Evolutionary conservation across 2,329 filamentous ascomycete species (phyloP).

Genomic region (Fusarium piperis): DNA sequence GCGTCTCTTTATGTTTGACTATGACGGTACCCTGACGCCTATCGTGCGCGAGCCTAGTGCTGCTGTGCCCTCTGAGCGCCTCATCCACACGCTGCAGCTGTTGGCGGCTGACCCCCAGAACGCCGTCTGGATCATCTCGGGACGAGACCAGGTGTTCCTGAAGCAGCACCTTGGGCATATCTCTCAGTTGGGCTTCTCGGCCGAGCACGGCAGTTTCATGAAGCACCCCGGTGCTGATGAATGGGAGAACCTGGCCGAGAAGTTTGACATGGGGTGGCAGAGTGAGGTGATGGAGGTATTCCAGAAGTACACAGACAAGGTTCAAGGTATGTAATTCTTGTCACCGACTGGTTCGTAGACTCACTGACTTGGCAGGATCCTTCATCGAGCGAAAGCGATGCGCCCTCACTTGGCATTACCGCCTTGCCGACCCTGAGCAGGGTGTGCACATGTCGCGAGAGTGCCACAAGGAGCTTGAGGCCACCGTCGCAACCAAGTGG

Average conservation of each 20-base stretch:
- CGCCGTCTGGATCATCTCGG: conserved; percentile 97
- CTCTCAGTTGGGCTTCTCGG: conserved; percentile 86
- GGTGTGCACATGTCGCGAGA: conserved; percentile 82
- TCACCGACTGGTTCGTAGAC: too few species aligned
- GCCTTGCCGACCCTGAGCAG: conserved; percentile 86
- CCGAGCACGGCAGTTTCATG: conserved; percentile 97
- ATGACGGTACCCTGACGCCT: conserved; percentile 94
- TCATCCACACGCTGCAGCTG: conserved; percentile 81
- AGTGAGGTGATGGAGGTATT: conserved; percentile 84
- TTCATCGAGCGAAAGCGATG: conserved; percentile 96
- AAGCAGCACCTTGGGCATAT: conserved; percentile 95
- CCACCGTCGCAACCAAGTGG: conserved; percentile 79
- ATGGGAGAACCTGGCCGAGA: conserved; percentile 91
- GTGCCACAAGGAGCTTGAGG: conserved; percentile 83
- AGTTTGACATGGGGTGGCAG: conserved; percentile 93
- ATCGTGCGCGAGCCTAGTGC: conserved; percentile 93
- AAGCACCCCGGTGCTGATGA: conserved; percentile 77
- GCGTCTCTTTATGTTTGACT: conserved; percentile 98
- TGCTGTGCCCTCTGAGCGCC: conserved; percentile 85
- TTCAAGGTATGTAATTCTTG: conserved; percentile 69
- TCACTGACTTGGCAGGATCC: conserved; percentile 66
- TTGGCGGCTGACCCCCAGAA: conserved; percentile 85
- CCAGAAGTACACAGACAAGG: conserved; percentile 86
- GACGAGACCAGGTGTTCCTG: conserved; percentile 91
- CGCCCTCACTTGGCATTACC: conserved; percentile 97